phyloP scores from a whole-genome alignment of 805 yeast genomes.

The Spencermartinsiella europaea region DNA sequence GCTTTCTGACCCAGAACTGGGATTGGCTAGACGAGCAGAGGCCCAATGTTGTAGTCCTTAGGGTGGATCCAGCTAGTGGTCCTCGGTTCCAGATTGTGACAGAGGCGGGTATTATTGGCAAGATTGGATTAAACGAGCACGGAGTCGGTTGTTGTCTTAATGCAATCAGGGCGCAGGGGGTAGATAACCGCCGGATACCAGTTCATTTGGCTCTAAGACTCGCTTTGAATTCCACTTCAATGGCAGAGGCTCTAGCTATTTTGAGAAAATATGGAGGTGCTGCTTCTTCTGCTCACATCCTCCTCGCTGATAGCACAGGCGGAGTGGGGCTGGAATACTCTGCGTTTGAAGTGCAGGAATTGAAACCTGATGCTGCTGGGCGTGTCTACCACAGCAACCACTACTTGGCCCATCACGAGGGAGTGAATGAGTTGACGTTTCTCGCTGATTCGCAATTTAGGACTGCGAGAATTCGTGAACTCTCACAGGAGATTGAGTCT shows the following conservation, averaged over 20 bases:
- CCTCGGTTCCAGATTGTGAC: slow-evolving; percentile 30
- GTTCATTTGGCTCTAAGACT: slow-evolving; percentile 36
- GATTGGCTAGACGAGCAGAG: slow-evolving; percentile 35
- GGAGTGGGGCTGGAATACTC: slow-evolving; percentile 20
- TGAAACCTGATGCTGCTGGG: slow-evolving; percentile 11
- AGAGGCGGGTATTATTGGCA: slow-evolving; percentile 36
- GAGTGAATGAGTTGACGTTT: slow-evolving; percentile 12
- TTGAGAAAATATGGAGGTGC: slow-evolving; percentile 13
- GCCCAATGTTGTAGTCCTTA: slow-evolving; percentile 27
- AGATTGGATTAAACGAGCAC: slow-evolving; percentile 32
- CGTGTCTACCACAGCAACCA: slow-evolving; percentile 18
- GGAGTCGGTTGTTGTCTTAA: slow-evolving; percentile 34
- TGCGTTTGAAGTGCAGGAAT: slow-evolving; percentile 8
- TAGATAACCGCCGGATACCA: slow-evolving; percentile 31
- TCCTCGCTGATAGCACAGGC: slow-evolving; percentile 14
- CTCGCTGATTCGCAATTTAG: slow-evolving; percentile 13
- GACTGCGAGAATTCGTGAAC: slow-evolving; percentile 14
- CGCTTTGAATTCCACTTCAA: slow-evolving; percentile 28
- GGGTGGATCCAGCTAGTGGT: slow-evolving; percentile 23
- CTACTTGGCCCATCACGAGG: slow-evolving; percentile 16
- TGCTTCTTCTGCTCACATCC: slow-evolving; percentile 18
- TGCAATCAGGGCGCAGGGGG: slow-evolving; percentile 32
- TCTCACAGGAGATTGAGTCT: slow-evolving; percentile 9
- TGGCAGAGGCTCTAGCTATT: slow-evolving; percentile 22
- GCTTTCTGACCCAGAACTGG: slow-evolving; percentile 37